Base-by-base conservation (phyloP, 2,329 filamentous ascomycete genomes). In the Colletotrichum sp. region DNA sequence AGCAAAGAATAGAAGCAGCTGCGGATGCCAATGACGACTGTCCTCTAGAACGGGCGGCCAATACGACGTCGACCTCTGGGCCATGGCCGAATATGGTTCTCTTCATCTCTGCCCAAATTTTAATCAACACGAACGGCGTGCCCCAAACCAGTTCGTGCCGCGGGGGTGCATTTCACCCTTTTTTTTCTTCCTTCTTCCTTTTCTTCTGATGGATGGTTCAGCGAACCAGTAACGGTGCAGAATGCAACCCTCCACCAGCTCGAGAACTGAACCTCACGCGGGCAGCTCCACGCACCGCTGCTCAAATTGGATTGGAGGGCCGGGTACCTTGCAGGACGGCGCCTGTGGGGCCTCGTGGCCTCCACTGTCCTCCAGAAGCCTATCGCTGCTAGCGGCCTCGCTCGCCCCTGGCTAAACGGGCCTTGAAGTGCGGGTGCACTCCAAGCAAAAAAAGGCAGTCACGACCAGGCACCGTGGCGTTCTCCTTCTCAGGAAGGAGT, bases 311-410 rank as follows among this genome's bases (percentile, higher is more conserved):
- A 56, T 72, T 71, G 74, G 65, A 76, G 74, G 74, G 74, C 65
- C 74, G 71, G 70, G 74, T 76, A 76, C 74, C 71, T 76, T 74
- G 74, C 74, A 76, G 65, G 25, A 39, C 48, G 22, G 66, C 30
- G 69, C n/a, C 43, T 28, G 70, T 64, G 70, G 70, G 64, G 39
- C 69, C 70, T 75, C 56, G 22, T 74, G 56, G 73, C 39, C 62
- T 56, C 71, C 71, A 74, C n/a, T 30, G 55, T 60, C 61, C 69
- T 61, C 71, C 71, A 74, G 71, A 71, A 75, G 73, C 64, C 73
- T 75, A 75, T 74, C 43, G 70, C 55, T 69, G 64, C 39, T 75
- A 74, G 73, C 48, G 64, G 43, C 58, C 64, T 72, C 39, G 62
- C 64, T 74, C 43, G 62, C 56, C 71, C 67, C 67, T 75, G 52